Base-by-base conservation (phyloP, 2,329 filamentous ascomycete species). In the Hymenotorrendiella dingleyae region DNA sequence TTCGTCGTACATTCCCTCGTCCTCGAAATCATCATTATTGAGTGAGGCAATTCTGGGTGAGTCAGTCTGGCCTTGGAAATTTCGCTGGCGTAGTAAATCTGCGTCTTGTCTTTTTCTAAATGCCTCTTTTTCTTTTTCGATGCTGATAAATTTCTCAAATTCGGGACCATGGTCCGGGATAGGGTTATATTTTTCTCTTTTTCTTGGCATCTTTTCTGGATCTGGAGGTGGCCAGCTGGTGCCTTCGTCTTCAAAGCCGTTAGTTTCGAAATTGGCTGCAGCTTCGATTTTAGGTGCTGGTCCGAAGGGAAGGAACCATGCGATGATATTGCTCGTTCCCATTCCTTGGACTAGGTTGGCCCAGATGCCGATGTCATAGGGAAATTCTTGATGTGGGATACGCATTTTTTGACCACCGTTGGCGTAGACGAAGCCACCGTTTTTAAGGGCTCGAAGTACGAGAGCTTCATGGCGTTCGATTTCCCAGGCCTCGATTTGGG, bases 401-500 rank as follows among this genome's bases (percentile, higher is more conserved):
- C 69, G 64, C 2, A 81, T 63, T 33, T 71, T 64, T 54, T 63
- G 68, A 4, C 74, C 74, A 4, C 73, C 73, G 21, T 70, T 67
- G 1, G 51, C 54, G 16, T 63, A 64, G 3, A 64, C 60, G 40
- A 59, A 60, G 3, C 62, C 58, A 1, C 69, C 63, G n/a, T 57
- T 62, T 24, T 65, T 64, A 36, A 56, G 54, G 4, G 70, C 65
- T 22, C 74, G 67, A 17, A 68, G 65, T 19, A 80, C 64, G 1
- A 80, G 61, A 7, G 74, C 68, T 49, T 79, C 74, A 62, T 84
- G 80, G 0, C 79, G 69, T 52, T 84, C 79, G 35, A 78, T 62
- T 58, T 84, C 85, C 85, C 85, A 91, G 47, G 74, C 73, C 64
- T 94, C 87, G 55, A 94, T 93, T 61, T 85, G 87, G 19, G 85